Conservation (phyloP, 331 rosid species). For the Stylosanthes scabra region DNA sequence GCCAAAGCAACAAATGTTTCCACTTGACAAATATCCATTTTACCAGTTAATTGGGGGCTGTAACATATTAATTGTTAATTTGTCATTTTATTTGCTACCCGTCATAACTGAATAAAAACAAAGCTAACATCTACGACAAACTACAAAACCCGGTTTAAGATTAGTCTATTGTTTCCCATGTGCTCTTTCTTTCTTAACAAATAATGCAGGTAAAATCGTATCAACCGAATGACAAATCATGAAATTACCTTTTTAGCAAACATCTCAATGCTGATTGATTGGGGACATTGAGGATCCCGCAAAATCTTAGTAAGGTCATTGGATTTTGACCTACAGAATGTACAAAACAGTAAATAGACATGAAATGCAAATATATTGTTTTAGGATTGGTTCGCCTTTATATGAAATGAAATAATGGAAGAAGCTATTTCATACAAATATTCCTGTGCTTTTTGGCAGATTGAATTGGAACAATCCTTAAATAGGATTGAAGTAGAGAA, state of each 20-base stretch:
- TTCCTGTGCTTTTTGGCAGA: slow-evolving; percentile 25
- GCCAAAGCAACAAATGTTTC: slow-evolving; percentile 12
- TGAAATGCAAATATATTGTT: slow-evolving; percentile 17
- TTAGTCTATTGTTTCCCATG: slow-evolving; percentile 18
- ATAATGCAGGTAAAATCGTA: slow-evolving; percentile 21
- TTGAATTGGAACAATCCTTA: slow-evolving; percentile 1
- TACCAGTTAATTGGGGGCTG: background rate
- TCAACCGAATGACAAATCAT: slow-evolving; percentile 21
- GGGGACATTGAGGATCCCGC: slow-evolving; percentile 58
- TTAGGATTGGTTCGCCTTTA: slow-evolving; percentile 26
- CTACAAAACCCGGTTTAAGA: slow-evolving; percentile 30
- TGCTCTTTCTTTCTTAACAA: slow-evolving; percentile 16
- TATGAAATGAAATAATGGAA: slow-evolving; percentile 22
- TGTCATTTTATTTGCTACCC: slow-evolving; percentile 10
- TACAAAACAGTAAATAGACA: slow-evolving; percentile 33
- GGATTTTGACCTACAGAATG: slow-evolving; percentile 70
- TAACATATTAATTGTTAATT: background rate
- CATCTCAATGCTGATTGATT: slow-evolving; percentile 56
- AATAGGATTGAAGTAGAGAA: background rate
- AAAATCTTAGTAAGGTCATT: slow-evolving; percentile 56
- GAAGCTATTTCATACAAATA: slow-evolving; percentile 10
- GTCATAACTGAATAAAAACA: slow-evolving; percentile 21
- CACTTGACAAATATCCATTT: slow-evolving; percentile 2
- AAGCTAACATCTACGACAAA: slow-evolving; percentile 4
- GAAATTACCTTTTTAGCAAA: slow-evolving; percentile 69